Evolutionary conservation across 2,329 filamentous ascomycete species (phyloP).

Genomic region (Calonectria hawksworthii): DNA sequence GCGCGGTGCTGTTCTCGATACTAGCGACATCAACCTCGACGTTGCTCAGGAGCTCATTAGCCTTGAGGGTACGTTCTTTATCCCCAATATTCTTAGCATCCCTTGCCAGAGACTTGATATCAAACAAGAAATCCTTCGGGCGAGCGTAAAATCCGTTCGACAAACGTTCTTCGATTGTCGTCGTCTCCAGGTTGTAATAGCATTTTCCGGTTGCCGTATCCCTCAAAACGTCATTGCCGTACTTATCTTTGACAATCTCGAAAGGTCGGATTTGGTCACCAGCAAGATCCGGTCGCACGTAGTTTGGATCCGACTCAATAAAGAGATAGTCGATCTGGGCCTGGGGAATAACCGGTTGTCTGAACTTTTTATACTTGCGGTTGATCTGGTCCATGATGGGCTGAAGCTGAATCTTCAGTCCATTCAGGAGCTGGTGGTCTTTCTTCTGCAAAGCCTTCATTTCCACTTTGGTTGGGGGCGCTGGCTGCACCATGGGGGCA

Average conservation of each 20-base stretch:
- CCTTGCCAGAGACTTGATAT: conserved; percentile 87
- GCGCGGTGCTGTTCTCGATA: conserved; percentile 76
- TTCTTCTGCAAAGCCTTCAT: conserved; percentile 83
- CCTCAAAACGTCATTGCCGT: conserved; percentile 81
- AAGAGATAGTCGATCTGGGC: conserved; percentile 84
- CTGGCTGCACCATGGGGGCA: conserved; percentile 79
- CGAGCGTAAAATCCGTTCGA: conserved; percentile 97
- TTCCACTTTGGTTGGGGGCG: conserved; percentile 81
- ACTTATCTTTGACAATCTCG: conserved; percentile 83
- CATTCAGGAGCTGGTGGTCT: conserved; percentile 87
- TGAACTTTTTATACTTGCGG: conserved; percentile 88
- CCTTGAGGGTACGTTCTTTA: conserved; percentile 84
- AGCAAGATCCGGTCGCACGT: conserved; percentile 70
- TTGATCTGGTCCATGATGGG: conserved; percentile 99
- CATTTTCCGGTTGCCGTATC: conserved; percentile 85
- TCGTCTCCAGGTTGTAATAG: conserved; percentile 94
- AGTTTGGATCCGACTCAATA: conserved; percentile 83
- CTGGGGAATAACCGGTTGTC: conserved; percentile 83
- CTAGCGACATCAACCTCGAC: conserved; percentile 92
- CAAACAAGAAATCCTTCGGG: conserved; percentile 88
- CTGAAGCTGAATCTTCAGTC: conserved; percentile 89
- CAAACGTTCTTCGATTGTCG: conserved; percentile 94
- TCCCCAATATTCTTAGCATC: conserved; percentile 89
- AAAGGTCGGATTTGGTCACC: conserved; percentile 77
- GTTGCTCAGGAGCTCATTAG: conserved; percentile 91